Evolutionary conservation across 2,329 filamentous ascomycete genomes (phyloP).

Genomic region (Ascochyta pisi): DNA sequence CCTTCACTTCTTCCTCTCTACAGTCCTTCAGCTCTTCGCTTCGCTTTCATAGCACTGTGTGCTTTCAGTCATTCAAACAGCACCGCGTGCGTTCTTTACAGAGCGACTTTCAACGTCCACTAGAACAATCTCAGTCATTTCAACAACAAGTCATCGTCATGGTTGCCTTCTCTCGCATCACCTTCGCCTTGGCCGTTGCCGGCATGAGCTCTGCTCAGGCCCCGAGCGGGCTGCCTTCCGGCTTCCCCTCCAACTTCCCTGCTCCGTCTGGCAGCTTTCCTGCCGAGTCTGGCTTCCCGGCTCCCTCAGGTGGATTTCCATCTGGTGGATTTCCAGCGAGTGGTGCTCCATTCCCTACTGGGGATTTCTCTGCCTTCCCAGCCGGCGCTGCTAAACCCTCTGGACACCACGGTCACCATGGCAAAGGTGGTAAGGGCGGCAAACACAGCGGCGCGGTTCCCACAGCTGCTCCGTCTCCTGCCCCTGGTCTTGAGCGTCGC

Average conservation of each 20-base stretch:
- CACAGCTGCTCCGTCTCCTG: background rate
- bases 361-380: background rate
- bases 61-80: slow-evolving; percentile 9
- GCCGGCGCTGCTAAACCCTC: slow-evolving; percentile 7
- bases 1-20: slow-evolving; percentile 11
- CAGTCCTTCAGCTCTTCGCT: slow-evolving; percentile 7
- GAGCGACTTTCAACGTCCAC: background rate
- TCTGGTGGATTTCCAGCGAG: background rate
- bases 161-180: slow-evolving; percentile 17
- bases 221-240: background rate
- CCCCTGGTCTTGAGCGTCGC: slow-evolving; percentile 8
- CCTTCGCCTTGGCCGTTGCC: slow-evolving; percentile 10
- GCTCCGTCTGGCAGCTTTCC: slow-evolving; percentile 7
- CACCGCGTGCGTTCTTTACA: slow-evolving; percentile 1
- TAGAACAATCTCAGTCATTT: background rate
- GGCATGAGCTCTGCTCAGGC: slow-evolving; percentile 15
- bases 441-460: background rate
- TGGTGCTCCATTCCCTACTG: no score
- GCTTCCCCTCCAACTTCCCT: background rate
- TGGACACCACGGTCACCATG: background rate
- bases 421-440: slow-evolving; percentile 3
- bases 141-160: slow-evolving; percentile 7
- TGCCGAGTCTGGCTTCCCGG: background rate
- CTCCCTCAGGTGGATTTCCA: background rate
- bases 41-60: slow-evolving; percentile 13